Conservation (phyloP, 352 stramenopile genomes). For the Phytophthora litchii region DNA sequence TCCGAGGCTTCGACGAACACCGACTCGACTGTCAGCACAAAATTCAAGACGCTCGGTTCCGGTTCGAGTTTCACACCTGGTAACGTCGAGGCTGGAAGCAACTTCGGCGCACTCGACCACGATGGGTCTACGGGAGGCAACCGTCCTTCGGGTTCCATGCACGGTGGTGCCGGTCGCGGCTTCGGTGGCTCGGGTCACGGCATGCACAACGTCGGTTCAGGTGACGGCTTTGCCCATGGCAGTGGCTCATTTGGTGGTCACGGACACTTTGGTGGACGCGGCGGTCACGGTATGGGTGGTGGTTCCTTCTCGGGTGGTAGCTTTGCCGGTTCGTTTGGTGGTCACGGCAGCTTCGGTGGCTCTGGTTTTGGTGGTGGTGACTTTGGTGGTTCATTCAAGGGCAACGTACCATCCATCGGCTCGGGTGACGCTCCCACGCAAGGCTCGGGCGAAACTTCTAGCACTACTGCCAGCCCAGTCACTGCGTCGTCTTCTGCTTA, state of each 20-base stretch:
- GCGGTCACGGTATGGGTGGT: not conserved
- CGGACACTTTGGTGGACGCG: not conserved
- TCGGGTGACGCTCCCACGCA: slow-evolving; percentile 17
- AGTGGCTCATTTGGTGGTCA: slow-evolving; percentile 23
- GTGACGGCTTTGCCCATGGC: slow-evolving; percentile 6
- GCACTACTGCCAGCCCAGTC: slow-evolving; percentile 6
- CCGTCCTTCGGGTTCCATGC: slow-evolving; percentile 13
- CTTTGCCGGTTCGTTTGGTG: slow-evolving; percentile 16
- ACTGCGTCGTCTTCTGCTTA: slow-evolving; percentile 12
- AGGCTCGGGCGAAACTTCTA: slow-evolving; percentile 7
- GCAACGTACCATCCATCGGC: slow-evolving; percentile 16
- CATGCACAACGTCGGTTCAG: slow-evolving; percentile 30
- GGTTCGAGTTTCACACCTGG: slow-evolving; percentile 20
- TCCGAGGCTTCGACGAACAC: slow-evolving; percentile 20
- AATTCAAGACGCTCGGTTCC: slow-evolving; percentile 19
- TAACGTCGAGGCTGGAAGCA: slow-evolving; percentile 19
- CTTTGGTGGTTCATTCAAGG: slow-evolving; percentile 12
- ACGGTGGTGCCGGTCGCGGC: slow-evolving; percentile 11
- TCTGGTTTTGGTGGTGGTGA: slow-evolving; percentile 14
- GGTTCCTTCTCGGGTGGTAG: slow-evolving; percentile 9
- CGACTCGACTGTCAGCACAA: slow-evolving; percentile 22
- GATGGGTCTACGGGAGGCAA: slow-evolving; percentile 6
- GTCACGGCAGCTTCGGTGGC: slow-evolving; percentile 6
- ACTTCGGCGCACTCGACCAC: slow-evolving; percentile 19
- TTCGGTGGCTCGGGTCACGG: slow-evolving; percentile 16